phyloP scores from a whole-genome alignment of 176 grass and related monocot genomes.

The Zea luxurians region DNA sequence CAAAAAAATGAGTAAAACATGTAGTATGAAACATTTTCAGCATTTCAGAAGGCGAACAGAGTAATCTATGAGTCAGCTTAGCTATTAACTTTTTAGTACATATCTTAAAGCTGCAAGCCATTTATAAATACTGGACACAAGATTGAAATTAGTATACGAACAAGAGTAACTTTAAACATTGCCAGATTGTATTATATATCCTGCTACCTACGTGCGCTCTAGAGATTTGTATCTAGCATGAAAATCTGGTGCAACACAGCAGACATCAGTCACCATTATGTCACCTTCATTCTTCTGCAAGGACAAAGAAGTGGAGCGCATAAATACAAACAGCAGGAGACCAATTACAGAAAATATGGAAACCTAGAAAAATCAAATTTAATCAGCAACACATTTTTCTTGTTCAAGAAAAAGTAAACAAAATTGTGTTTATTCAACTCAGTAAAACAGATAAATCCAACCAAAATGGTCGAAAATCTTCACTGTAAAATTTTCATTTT shows the following conservation, averaged over 20 bases:
- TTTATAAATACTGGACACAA: constrained; percentile 34
- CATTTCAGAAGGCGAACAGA: constrained; percentile 10
- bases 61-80: constrained; percentile 20
- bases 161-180: constrained; percentile 34
- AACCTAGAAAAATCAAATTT: background rate
- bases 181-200: constrained; percentile 30
- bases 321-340: constrained; percentile 34
- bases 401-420: background rate
- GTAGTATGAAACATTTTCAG: constrained; percentile 29
- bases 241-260: constrained; percentile 74
- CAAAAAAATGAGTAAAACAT: constrained; percentile 14
- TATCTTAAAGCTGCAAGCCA: constrained; percentile 20
- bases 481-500: constrained; percentile 3
- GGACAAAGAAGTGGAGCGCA: constrained; percentile 31
- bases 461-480: constrained; percentile 3
- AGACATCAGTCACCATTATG: constrained; percentile 87
- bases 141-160: constrained; percentile 19
- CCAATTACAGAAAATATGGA: constrained; percentile 6
- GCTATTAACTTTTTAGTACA: constrained; percentile 18
- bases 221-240: constrained; percentile 94
- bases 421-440: constrained; percentile 15
- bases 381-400: background rate
- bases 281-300: constrained; percentile 94
- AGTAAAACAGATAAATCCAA: constrained; percentile 8
- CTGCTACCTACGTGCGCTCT: constrained; percentile 87